A percentile compares a stretch with the other conserved stretches of the same genome.
Evolutionary conservation across 2,329 filamentous ascomycete genomes (phyloP).

Genomic region (Trichothecium roseum): DNA sequence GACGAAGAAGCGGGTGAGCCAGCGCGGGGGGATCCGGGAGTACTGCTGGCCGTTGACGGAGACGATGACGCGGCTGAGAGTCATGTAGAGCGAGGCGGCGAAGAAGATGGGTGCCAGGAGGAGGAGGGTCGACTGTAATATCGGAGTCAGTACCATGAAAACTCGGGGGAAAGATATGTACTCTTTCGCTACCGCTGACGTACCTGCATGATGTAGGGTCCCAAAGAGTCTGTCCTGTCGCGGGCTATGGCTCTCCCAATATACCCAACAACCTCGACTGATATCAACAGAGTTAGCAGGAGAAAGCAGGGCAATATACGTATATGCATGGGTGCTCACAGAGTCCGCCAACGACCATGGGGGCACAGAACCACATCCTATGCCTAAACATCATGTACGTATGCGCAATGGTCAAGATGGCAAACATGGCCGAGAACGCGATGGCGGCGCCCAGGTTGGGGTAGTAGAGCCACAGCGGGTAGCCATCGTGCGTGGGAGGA

Average conservation of each 20-base stretch:
- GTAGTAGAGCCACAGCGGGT: constrained; percentile 16
- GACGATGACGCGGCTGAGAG: constrained; percentile 25
- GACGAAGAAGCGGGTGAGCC: constrained; percentile 22
- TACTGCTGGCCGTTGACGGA: constrained; percentile 12
- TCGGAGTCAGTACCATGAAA: no score
- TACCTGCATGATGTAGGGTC: no score
- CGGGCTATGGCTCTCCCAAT: no score
- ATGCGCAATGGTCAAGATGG: constrained; percentile 26
- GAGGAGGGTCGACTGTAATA: constrained; percentile 21
- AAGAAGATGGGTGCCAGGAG: constrained; percentile 33
- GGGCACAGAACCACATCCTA: constrained; percentile 36
- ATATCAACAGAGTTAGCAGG: no score
- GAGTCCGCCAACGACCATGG: constrained; percentile 31
- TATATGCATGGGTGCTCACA: no score
- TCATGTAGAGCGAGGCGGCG: constrained; percentile 35
- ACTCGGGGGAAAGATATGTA: no score
- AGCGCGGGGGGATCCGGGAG: constrained; percentile 11
- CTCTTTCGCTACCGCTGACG: no score
- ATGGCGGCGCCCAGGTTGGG: constrained; percentile 34
- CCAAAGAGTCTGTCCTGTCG: no score
- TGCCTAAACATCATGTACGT: constrained; percentile 27
- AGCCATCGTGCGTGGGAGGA: no score
- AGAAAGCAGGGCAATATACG: no score
- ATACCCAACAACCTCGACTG: no score
- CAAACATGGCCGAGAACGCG: constrained; percentile 33